These are phyloP conservation scores for Mycena galopus DNA, from an alignment of 768 basidiomycete genomes.

Conservation along the genomic window DNA sequence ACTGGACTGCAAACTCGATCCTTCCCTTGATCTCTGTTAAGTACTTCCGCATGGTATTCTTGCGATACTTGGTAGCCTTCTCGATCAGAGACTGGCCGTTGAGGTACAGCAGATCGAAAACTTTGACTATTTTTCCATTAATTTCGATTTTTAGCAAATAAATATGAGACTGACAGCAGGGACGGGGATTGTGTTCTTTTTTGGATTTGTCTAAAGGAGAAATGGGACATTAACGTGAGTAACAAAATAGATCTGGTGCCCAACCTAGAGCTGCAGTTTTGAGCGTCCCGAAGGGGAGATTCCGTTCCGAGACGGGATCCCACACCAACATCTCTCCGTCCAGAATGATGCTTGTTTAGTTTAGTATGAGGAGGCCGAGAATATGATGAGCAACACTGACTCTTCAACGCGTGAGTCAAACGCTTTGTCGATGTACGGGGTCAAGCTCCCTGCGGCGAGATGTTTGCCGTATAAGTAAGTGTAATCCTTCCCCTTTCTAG, in stretches of 20 bases:
- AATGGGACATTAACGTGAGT: background rate
- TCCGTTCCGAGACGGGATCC: constrained; percentile 91
- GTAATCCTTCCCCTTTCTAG: constrained; percentile 91
- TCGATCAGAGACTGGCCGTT: constrained; percentile 86
- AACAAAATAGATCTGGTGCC: constrained; percentile 23
- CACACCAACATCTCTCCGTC: constrained; percentile 99
- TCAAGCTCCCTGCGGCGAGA: constrained; percentile 86
- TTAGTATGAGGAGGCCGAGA: background rate
- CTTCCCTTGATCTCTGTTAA: constrained; percentile 81
- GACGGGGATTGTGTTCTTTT: constrained; percentile 81
- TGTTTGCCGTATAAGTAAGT: constrained; percentile 93
- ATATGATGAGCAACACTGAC: constrained; percentile 62
- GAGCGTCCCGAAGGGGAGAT: constrained; percentile 92
- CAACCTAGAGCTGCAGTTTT: constrained; percentile 92
- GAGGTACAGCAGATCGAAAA: constrained; percentile 94
- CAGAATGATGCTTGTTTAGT: constrained; percentile 78
- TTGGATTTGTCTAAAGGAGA: constrained; percentile 73
- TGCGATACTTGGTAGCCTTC: constrained; percentile 80
- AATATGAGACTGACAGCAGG: constrained; percentile 79
- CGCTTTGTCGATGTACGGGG: constrained; percentile 83
- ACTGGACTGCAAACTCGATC: constrained; percentile 83
- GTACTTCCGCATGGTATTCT: constrained; percentile 79
- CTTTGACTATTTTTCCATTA: constrained; percentile 76
- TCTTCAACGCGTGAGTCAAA: constrained; percentile 85
- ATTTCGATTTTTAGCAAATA: background rate